Evolutionary conservation across 768 basidiomycete species (phyloP), one percentile per base, ranked within the genome.

Genomic region (Tulasnella sp.): DNA sequence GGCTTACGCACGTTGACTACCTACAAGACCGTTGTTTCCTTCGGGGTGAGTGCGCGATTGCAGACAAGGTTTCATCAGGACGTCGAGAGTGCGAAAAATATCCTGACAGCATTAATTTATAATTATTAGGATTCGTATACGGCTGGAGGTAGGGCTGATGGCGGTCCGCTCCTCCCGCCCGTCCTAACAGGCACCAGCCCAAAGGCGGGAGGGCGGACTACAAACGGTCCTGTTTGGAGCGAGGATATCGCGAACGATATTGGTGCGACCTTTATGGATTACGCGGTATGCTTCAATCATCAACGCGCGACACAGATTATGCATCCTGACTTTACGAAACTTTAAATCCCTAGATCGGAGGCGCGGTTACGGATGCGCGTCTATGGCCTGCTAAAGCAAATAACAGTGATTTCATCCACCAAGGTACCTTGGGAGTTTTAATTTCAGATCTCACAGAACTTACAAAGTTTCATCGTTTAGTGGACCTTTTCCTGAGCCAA

Each of bases 301-400:
- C 3, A 48, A n/a, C 19, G 31, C 40, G 48, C 16, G 52, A 52
- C 72, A 24, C 24, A 36, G 19, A 46, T 40, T 48, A 48, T 18
- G 14, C 40, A 52, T 34, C 38, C 62, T 75, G 24, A 71, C 46
- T 21, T 27, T 42, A 31, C 40, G 71, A 72, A 34, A 34, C 31
- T 18, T 31, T 34, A n/a, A 72, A n/a, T 27, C 14, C 39, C 24
- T 62, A 72, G 56, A 79, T 21, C 86, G 84, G 86, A 16, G 86
- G 87, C 10, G 88, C 89, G 6, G 87, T 87, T 19, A 88, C 88
- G 12, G 87, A 90, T 73, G 84, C 88, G 19, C 83, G 84, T 7
- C 80, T 90, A 31, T 90, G 89, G 89, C 89, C 89, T 0, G 89
- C 88, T 79, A 88, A 88, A 73, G 86, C 88, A 0, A 84, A 84